phyloP scores from a whole-genome alignment of 805 yeast genomes.

The Candida palmyrensis region DNA sequence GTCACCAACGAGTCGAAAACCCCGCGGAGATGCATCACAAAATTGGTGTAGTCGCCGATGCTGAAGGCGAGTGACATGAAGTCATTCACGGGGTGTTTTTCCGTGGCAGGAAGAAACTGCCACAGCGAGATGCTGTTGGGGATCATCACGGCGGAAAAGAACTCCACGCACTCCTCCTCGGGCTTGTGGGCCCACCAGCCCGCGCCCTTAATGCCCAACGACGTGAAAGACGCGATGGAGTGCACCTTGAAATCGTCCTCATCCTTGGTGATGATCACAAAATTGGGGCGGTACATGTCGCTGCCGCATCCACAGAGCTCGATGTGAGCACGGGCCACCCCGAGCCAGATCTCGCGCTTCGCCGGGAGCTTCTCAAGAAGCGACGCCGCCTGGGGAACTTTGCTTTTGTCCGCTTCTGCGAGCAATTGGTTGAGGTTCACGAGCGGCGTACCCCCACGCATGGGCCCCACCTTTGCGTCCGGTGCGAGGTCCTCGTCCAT shows the following conservation, averaged over 20 bases:
- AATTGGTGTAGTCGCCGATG: constrained; percentile 32
- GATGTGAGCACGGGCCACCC: constrained; percentile 42
- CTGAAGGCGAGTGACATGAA: constrained; percentile 30
- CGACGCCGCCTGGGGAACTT: background rate
- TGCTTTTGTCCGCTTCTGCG: background rate
- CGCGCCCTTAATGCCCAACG: constrained; percentile 24
- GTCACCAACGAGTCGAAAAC: constrained; percentile 17
- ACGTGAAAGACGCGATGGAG: constrained; percentile 26
- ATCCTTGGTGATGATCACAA: constrained; percentile 17
- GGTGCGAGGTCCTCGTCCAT: background rate
- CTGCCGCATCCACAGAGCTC: constrained; percentile 41
- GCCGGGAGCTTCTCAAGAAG: constrained; percentile 7
- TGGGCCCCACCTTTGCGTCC: constrained; percentile 14
- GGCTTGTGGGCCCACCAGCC: constrained; percentile 22
- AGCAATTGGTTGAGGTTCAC: constrained; percentile 4
- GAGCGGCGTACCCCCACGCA: constrained; percentile 17
- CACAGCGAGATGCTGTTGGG: constrained; percentile 32
- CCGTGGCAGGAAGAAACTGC: constrained; percentile 9
- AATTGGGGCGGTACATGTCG: constrained; percentile 40
- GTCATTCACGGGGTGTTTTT: constrained; percentile 13
- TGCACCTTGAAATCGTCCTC: constrained; percentile 18
- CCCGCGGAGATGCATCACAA: constrained; percentile 28
- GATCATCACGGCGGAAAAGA: constrained; percentile 24
- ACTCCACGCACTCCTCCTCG: constrained; percentile 17
- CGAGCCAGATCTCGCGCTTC: constrained; percentile 40